Conservation (phyloP, 2,329 filamentous ascomycete genomes). For the Diaporthe capsici region DNA sequence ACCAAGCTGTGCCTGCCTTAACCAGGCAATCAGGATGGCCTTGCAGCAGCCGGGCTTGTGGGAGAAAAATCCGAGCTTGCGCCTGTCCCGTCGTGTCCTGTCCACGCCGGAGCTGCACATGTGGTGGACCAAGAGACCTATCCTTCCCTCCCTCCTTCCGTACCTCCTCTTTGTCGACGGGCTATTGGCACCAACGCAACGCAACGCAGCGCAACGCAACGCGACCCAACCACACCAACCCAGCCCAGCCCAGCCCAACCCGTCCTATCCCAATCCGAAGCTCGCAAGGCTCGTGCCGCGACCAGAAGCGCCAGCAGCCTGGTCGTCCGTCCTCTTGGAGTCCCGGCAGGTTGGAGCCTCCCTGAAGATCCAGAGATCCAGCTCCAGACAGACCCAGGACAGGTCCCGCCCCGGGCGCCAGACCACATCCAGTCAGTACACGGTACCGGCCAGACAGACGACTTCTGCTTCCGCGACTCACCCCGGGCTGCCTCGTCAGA, state of each 20-base stretch:
- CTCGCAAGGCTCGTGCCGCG: slow-evolving; percentile 18
- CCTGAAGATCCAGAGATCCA: slow-evolving; percentile 23
- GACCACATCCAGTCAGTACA: neutral
- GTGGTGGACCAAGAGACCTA: neutral
- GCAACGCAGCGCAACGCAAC: slow-evolving; percentile 11
- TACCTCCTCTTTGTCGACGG: slow-evolving; percentile 5
- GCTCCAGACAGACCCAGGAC: slow-evolving; percentile 12
- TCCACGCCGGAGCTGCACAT: slow-evolving; percentile 27
- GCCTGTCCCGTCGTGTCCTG: slow-evolving; percentile 11
- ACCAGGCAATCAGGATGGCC: slow-evolving; percentile 1
- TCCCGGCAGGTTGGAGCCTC: slow-evolving; percentile 25
- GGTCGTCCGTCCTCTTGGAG: slow-evolving; percentile 2
- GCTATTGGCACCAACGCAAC: slow-evolving; percentile 5
- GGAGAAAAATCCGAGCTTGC: slow-evolving; percentile 40
- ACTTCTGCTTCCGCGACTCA: neutral
- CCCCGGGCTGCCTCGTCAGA: neutral
- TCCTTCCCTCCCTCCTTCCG: neutral
- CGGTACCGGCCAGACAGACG: slow-evolving; percentile 1
- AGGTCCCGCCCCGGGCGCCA: neutral
- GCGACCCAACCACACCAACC: neutral
- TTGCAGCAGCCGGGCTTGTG: neutral
- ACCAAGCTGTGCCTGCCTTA: slow-evolving; percentile 14
- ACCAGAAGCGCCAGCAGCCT: slow-evolving; percentile 16
- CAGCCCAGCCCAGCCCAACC: neutral
- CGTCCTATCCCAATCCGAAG: slow-evolving; percentile 1